Conservation (phyloP, 179 eudicot species). For the Silene noctiflora region DNA sequence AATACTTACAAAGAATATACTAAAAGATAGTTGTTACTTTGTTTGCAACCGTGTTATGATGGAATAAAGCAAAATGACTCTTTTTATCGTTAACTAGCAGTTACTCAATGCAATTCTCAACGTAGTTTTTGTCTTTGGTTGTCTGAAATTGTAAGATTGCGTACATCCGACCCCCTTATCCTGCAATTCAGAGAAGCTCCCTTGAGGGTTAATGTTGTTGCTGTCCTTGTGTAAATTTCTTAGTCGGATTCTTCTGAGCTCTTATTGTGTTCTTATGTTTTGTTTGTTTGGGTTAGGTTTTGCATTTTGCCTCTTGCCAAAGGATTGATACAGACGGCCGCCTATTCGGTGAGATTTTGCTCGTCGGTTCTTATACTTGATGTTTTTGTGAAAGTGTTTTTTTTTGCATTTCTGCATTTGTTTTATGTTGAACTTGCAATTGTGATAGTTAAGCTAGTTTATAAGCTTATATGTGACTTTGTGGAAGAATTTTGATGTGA, state of each 20-base stretch:
- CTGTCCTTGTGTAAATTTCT: too few species aligned
- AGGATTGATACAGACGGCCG: slow-evolving; percentile 31
- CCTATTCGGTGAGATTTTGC: slow-evolving; percentile 37
- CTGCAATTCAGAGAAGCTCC: too few species aligned
- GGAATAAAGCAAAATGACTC: too few species aligned
- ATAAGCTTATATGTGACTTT: background rate
- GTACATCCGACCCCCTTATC: too few species aligned
- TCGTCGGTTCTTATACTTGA: background rate
- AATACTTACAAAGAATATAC: too few species aligned
- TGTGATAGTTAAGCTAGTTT: background rate
- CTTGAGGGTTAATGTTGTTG: too few species aligned
- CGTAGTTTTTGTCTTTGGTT: background rate
- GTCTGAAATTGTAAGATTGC: background rate
- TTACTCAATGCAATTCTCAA: background rate
- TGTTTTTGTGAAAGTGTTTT: background rate
- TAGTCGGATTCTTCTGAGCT: background rate
- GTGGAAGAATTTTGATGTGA: background rate
- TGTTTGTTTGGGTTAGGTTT: slow-evolving; percentile 32
- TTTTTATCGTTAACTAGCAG: too few species aligned
- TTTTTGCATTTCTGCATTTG: background rate
- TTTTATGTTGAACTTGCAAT: background rate
- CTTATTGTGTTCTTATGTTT: background rate
- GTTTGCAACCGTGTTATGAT: too few species aligned
- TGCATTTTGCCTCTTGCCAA: slow-evolving; percentile 47
- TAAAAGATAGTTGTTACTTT: background rate